A percentile compares a stretch with the other conserved stretches of the same genome.
phyloP scores from a whole-genome alignment of 139 green algal genomes.

The Chlorella sp. region DNA sequence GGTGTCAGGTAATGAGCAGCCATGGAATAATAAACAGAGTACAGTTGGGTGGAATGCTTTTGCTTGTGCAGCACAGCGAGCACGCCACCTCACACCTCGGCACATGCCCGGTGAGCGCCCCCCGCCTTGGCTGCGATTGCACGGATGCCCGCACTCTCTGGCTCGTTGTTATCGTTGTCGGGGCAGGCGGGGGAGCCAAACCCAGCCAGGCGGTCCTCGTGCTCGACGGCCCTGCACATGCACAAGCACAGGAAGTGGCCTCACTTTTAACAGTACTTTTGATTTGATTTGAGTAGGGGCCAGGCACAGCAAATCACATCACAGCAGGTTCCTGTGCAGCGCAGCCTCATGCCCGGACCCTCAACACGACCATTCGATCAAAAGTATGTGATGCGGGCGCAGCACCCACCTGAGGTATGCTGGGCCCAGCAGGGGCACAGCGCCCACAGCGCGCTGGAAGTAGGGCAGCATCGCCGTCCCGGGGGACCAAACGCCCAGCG shows the following conservation, averaged over 20 bases:
- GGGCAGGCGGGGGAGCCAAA: not conserved
- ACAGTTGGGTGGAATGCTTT: no score
- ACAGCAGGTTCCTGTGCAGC: not conserved
- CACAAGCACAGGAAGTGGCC: not conserved
- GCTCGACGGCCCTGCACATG: not conserved
- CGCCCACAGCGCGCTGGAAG: not conserved
- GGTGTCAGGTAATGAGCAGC: no score
- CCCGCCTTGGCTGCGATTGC: no score
- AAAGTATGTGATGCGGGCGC: not conserved
- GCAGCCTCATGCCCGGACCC: not conserved
- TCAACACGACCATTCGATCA: no score
- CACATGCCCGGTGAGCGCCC: no score
- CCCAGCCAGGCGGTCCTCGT: not conserved
- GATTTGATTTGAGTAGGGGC: no score
- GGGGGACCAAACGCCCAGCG: not conserved
- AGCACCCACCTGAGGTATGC: conserved; percentile 1
- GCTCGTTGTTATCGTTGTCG: no score
- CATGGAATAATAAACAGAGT: no score
- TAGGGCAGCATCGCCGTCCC: not conserved
- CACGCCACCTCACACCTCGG: no score
- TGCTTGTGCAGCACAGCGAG: no score
- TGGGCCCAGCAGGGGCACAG: not conserved
- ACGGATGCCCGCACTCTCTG: no score
- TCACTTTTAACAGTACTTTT: not conserved
- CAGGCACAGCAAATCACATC: no score